Evolutionary conservation across 2,329 filamentous ascomycete genomes (phyloP).

Genomic region (Colletotrichum costaricense): DNA sequence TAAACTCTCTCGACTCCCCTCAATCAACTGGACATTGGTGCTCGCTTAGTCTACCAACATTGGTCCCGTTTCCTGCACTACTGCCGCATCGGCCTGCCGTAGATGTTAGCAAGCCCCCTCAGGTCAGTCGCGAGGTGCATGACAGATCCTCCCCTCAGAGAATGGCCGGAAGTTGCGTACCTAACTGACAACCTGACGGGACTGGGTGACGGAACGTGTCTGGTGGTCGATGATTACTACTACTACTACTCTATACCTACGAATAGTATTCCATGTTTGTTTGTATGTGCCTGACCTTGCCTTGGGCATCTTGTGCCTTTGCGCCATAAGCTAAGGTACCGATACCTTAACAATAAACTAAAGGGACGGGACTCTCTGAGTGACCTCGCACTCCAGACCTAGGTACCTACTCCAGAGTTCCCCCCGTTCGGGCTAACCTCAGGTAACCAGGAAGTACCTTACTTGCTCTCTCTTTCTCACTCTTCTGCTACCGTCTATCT

Average conservation of each 20-base stretch:
- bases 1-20: neutral
- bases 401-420: neutral
- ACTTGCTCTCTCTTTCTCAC: neutral
- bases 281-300: neutral
- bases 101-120: neutral
- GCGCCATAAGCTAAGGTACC: conserved; percentile 5
- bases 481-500: neutral
- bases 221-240: neutral
- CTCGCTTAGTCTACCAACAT: neutral
- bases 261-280: no score
- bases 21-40: no score
- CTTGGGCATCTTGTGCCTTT: conserved; percentile 6
- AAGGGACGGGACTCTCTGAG: neutral
- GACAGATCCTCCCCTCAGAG: neutral
- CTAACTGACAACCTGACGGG: neutral
- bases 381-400: neutral
- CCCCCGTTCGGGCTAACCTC: neutral
- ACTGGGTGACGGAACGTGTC: neutral
- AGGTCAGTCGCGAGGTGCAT: neutral
- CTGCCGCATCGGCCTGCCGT: no score
- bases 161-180: neutral
- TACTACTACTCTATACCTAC: no score
- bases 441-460: neutral
- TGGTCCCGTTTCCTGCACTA: neutral
- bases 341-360: no score